These are phyloP conservation scores for Clonostachys rosea DNA, from an alignment of 2,329 filamentous ascomycete species.

Conservation along the genomic window DNA sequence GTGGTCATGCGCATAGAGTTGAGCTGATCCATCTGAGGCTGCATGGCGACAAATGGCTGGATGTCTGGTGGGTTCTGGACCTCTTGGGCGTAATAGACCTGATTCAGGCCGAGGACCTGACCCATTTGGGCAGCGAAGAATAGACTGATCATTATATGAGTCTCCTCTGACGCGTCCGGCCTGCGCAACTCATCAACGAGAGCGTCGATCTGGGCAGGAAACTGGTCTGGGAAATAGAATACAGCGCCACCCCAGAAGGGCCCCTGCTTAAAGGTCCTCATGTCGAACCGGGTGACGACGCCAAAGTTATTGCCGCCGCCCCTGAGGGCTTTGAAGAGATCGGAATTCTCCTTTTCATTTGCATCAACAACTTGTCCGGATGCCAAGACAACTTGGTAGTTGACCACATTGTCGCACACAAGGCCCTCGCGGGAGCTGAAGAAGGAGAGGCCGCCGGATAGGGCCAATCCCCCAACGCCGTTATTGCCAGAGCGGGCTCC, in stretches of 20 bases:
- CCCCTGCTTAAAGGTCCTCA: constrained; percentile 17
- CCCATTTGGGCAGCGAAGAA: too few species aligned
- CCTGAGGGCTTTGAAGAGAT: constrained; percentile 38
- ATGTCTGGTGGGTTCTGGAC: too few species aligned
- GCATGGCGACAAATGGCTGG: too few species aligned
- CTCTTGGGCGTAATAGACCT: constrained; percentile 2
- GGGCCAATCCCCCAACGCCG: constrained; percentile 36
- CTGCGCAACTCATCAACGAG: constrained; percentile 9
- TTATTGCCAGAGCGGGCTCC: constrained; percentile 34
- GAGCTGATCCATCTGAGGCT: too few species aligned
- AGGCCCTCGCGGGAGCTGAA: constrained; percentile 38
- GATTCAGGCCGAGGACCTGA: too few species aligned
- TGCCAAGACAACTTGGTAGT: constrained; percentile 41
- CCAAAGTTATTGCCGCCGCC: constrained; percentile 39
- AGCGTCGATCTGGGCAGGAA: constrained; percentile 12
- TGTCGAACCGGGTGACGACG: constrained; percentile 20
- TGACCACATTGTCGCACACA: constrained; percentile 37
- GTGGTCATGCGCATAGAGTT: too few species aligned
- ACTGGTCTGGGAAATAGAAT: not conserved
- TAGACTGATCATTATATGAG: constrained; percentile 13
- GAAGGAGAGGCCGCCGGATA: constrained; percentile 44
- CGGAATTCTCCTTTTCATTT: constrained; percentile 20
- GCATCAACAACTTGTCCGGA: constrained; percentile 36
- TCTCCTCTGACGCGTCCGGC: constrained; percentile 7
- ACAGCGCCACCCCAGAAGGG: constrained; percentile 17